Evolutionary conservation across 2,329 filamentous ascomycete genomes (phyloP), one percentile per base, ranked within the genome.

Genomic region (Chrysoporthe austroafricana): DNA sequence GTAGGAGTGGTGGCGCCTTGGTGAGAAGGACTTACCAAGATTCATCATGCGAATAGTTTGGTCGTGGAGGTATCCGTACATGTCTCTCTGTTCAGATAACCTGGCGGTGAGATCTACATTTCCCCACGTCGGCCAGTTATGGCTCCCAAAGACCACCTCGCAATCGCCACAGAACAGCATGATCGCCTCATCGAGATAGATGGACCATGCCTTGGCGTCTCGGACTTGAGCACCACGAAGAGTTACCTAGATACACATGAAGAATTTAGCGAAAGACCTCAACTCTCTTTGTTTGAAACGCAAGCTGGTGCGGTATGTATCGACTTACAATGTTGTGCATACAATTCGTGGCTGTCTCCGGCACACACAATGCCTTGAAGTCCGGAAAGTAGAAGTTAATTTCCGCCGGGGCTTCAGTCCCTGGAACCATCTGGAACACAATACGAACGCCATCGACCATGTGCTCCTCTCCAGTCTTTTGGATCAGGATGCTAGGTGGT

Each of bases 111-210:
- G 65, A 2, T 74, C 68, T 0, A 73, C 68, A 2, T 68, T 62
- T 0, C 77, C 78, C 77, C 78, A 82, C 0, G 78, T 81, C n/a
- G 80, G 80, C 80, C 80, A 82, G 67, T 79, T 73, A 70, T 82
- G 80, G 32, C 76, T 73, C 0, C 74, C 75, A 63, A 81, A 80
- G 3, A 80, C 63, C 2, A 81, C 76, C 5, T 79, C 75, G 1
- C 76, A 61, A 4, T 73, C 66, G 2, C 70, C 59, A 0, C 75
- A 76, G 63, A 75, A 82, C n/a, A 81, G 57, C 14, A 72, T 73
- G 26, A 80, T 73, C 5, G 78, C 71, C 66, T 78, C 76, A 43
- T 79, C 77, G 9, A 82, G 69, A 58, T 81, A 79, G 18, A 72
- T 69, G 2, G 78, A 75, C 80, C 80, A 83, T 1, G 73, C 73